Evolutionary conservation across 129 eudicot species (phyloP).

Genomic region (Escallonia rubra): DNA sequence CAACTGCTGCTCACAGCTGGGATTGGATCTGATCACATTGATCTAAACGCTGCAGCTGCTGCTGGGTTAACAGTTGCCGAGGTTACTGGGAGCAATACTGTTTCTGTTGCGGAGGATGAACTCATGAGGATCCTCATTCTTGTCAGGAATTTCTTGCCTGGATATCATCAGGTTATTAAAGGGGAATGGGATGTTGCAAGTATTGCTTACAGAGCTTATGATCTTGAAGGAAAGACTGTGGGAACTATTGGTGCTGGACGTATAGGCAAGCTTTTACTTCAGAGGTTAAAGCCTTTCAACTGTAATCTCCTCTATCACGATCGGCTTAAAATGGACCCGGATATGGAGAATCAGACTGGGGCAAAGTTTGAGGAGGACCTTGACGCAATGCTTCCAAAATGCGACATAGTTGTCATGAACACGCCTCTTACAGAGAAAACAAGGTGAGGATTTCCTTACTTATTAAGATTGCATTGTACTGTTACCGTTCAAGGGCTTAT

Average conservation of each 20-base stretch:
- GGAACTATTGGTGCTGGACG: constrained; percentile 98
- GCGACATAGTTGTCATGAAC: constrained; percentile 85
- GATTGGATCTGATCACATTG: constrained; percentile 92
- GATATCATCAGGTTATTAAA: constrained; percentile 74
- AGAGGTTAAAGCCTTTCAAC: constrained; percentile 88
- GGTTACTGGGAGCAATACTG: constrained; percentile 94
- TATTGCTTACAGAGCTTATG: constrained; percentile 88
- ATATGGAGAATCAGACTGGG: constrained; percentile 77
- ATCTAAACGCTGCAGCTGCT: constrained; percentile 87
- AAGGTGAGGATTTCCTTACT: constrained; percentile 40
- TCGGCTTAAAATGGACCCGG: constrained; percentile 74
- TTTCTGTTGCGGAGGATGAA: constrained; percentile 97
- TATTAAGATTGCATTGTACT: background rate
- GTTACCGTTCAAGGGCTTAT: background rate
- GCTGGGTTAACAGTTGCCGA: constrained; percentile 96
- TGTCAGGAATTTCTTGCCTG: constrained; percentile 87
- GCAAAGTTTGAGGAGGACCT: constrained; percentile 88
- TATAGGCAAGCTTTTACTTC: constrained; percentile 82
- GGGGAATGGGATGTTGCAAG: constrained; percentile 99
- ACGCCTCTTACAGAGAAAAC: constrained; percentile 95
- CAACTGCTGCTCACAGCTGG: constrained; percentile 93
- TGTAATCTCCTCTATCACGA: constrained; percentile 94
- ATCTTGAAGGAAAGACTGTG: constrained; percentile 95
- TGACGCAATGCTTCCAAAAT: constrained; percentile 91
- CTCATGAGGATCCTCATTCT: constrained; percentile 98